These are phyloP conservation scores for Ambrosia artemisiifolia DNA, from an alignment of 129 eudicot genomes.

Conservation along the genomic window DNA sequence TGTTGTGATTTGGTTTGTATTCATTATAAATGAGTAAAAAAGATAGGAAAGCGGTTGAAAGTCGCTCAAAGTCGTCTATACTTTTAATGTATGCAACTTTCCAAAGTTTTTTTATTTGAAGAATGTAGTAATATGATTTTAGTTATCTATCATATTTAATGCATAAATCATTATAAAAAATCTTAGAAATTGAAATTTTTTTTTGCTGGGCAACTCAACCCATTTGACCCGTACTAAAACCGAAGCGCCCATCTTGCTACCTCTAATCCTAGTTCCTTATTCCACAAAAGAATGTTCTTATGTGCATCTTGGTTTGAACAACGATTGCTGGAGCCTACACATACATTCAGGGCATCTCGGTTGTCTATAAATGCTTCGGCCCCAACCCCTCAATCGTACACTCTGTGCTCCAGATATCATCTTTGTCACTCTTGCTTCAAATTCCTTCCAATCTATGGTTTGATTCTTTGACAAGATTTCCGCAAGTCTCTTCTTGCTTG, in stretches of 20 bases:
- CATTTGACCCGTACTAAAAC: background rate
- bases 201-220: background rate
- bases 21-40: too few species aligned
- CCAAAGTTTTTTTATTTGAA: too few species aligned
- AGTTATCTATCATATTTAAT: too few species aligned
- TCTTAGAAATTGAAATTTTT: too few species aligned
- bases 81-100: too few species aligned
- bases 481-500: slow-evolving; percentile 76
- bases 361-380: slow-evolving; percentile 73
- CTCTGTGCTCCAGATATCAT: slow-evolving; percentile 69
- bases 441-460: slow-evolving; percentile 55
- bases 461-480: slow-evolving; percentile 61
- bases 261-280: background rate
- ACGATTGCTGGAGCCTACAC: slow-evolving; percentile 39
- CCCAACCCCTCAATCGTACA: slow-evolving; percentile 43
- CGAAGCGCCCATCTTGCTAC: background rate
- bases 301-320: background rate
- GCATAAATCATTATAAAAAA: too few species aligned
- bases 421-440: slow-evolving; percentile 54
- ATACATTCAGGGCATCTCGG: slow-evolving; percentile 91
- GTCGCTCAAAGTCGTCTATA: background rate
- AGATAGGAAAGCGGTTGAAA: too few species aligned
- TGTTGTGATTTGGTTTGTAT: background rate
- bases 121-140: too few species aligned
- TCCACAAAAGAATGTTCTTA: background rate